Evolutionary conservation across 1,139 yeast genomes (phyloP), one percentile per base, ranked within the genome.

Genomic region (Wickerhamomyces sp.): DNA sequence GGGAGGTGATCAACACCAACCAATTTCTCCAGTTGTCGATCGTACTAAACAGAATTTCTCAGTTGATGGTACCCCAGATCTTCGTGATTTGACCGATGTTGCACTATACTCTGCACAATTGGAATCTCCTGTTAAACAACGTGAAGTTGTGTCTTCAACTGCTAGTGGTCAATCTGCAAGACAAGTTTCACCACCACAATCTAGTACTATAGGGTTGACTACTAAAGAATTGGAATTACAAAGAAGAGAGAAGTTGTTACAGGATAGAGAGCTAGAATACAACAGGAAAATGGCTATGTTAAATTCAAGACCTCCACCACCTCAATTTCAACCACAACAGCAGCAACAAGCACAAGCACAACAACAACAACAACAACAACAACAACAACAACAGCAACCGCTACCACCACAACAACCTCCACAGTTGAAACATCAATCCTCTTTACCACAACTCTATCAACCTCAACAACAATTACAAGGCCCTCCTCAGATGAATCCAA

Each of bases 11-110:
- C 51, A 44, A 29, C 49, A 44, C 39, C 30, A 27, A 39, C 42
- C 27, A 31, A 13, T 39, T 31, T 31, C 45, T 23, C 10, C 40
- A 40, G 29, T 27, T 39, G 23, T 5, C 5, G 10, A 33, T 18
- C 11, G 13, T 34, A 18, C 40, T 10, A 45, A 43, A 9, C 23
- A 43, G 49, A 32, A 43, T 55, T 26, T 49, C 55, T 7, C 23
- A 5, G 46, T 34, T 10, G 49, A 45, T 41, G 61, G 62, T 18
- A 55, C 61, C 0, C 62, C 63, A 14, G 64, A 72, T 49, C 63
- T 75, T 38, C 68, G 69, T 35, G 79, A 75, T 52, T 64, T 73
- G 45, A 61, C 75, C 3, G 75, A 71, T 51, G 71, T 72, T 48
- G 78, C 78, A 1, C 45, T 71, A 13, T 72, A 70, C 51, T 72